Evolutionary conservation across 2,329 filamentous ascomycete genomes (phyloP), one percentile per base, ranked within the genome.

Genomic region (Aureobasidium sp.): DNA sequence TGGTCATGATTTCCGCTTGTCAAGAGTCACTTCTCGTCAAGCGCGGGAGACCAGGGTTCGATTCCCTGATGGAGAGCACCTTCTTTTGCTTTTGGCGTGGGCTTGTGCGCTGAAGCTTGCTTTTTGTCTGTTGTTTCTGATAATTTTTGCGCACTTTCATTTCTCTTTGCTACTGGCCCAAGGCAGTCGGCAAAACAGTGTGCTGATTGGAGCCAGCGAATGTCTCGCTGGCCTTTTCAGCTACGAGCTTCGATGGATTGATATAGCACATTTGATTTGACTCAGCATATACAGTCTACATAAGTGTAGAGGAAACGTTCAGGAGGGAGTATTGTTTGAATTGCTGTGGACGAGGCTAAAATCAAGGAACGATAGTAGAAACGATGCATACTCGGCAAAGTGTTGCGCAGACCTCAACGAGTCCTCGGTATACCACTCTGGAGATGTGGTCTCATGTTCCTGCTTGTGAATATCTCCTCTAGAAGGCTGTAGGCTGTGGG

Each of bases 1-100:
- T 56, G 42, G 51, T 62, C 60, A 53, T 55, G 49, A 49, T 49
- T 56, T 49, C 42, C 51, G 60, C 49, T 62, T 56, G 51, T 62
- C 49, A 48, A 29, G 25, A 29, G 27, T 27, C 12, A 42, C 25
- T 61, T 39, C 45, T 39, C 31, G 57, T 62, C 63, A 68, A 64
- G 64, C 67, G 66, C 68, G 63, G 67, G 67, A 70, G 68, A 68
- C 44, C 44, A 47, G 44, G 44, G 44, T 47, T 47, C 44, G 47
- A 51, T 51, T 51, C 47, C 47, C 47, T 51, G 47, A 51, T 51
- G 47, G 47, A 51, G 47, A 51, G 47, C 17, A 36, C 5, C 5
- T 22, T 36, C 31, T 51, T 51, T 48, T 48, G 25, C 15, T 27
- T 45, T 45, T 15, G 22, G 1, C 12, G 22, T 3, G 5, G 15